These are phyloP conservation scores for Talaromyces wortmannii DNA, from an alignment of 495 filamentous ascomycete species.

Conservation along the genomic window DNA sequence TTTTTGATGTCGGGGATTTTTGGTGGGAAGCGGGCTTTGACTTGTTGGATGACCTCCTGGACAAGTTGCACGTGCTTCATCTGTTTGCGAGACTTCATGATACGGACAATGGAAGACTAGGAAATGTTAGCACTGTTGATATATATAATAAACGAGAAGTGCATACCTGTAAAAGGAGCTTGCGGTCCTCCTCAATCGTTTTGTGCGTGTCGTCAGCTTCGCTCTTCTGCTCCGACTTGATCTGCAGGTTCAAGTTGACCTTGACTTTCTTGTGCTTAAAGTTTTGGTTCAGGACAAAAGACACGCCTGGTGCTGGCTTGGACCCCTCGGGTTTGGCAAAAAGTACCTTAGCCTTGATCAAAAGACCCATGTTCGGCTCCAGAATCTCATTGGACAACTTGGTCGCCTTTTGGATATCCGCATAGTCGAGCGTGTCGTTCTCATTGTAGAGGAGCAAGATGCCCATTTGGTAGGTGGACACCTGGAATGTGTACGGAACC, in stretches of 20 bases:
- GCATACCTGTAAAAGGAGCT: conserved; percentile 90
- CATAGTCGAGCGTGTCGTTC: conserved; percentile 73
- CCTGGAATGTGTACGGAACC: conserved; percentile 92
- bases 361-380: conserved; percentile 74
- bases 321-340: conserved; percentile 57
- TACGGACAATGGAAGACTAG: conserved; percentile 95
- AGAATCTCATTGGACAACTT: conserved; percentile 71
- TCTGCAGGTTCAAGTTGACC: conserved; percentile 89
- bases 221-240: conserved; percentile 91
- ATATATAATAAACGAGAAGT: conserved; percentile 10
- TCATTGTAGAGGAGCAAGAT: conserved; percentile 97
- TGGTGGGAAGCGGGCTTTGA: conserved; percentile 88
- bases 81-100: conserved; percentile 99
- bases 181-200: conserved; percentile 97
- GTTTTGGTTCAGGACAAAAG: conserved; percentile 78
- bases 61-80: conserved; percentile 95
- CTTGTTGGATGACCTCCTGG: conserved; percentile 89
- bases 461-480: conserved; percentile 96
- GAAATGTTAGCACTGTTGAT: conserved; percentile 2
- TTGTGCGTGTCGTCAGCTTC: conserved; percentile 97
- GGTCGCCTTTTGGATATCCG: conserved; percentile 77
- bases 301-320: conserved; percentile 70
- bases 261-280: conserved; percentile 98
- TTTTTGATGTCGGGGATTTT: conserved; percentile 97
- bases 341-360: conserved; percentile 88